Percentiles rank a stretch among this genome's conserved stretches.
Conservation (phyloP, 768 basidiomycete genomes). For the Pseudohyphozyma bogoriensis region DNA sequence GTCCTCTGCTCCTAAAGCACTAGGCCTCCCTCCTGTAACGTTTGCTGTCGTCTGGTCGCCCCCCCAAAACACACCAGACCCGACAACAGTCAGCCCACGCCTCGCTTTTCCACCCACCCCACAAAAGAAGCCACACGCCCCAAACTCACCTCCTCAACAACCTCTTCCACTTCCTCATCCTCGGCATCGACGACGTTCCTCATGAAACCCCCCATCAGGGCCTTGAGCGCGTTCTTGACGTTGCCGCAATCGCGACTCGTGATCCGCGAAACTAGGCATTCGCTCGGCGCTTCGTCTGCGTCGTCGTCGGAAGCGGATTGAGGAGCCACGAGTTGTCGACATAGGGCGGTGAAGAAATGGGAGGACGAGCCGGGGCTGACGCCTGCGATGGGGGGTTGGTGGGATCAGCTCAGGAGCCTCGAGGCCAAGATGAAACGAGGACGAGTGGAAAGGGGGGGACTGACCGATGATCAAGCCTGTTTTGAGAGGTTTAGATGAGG, state of each 20-base stretch:
- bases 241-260: conserved; percentile 22
- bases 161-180: conserved; percentile 7
- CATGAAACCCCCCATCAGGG: conserved; percentile 22
- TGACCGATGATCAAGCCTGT: conserved; percentile 25
- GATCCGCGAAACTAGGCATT: conserved; percentile 16
- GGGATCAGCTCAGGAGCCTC: neutral
- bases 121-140: no score
- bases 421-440: no score
- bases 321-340: neutral
- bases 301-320: neutral
- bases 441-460: neutral
- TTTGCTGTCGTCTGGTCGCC: no score
- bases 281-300: neutral
- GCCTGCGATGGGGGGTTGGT: conserved; percentile 1
- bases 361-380: conserved; percentile 24
- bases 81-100: no score
- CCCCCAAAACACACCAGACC: no score
- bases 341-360: conserved; percentile 20
- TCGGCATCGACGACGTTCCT: conserved; percentile 16
- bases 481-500: neutral
- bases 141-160: neutral
- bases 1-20: conserved; percentile 19
- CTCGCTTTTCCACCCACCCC: no score
- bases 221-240: conserved; percentile 23
- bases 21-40: conserved; percentile 8